Evolutionary conservation across 805 yeast genomes (phyloP), one percentile per base, ranked within the genome.

Genomic region (Myxozyma neotropica): DNA sequence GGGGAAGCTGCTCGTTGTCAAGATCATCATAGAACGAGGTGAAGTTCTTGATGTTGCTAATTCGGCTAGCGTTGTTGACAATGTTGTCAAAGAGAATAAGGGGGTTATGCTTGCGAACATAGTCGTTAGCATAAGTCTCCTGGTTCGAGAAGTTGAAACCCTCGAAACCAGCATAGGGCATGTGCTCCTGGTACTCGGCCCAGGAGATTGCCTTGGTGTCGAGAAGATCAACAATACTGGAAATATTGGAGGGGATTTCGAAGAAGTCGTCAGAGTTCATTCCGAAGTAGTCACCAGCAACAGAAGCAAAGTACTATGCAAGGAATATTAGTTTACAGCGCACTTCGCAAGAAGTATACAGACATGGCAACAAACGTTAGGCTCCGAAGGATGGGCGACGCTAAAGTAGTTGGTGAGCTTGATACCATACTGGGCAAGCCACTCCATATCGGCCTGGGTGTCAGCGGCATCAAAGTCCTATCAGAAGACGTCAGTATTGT

Each of bases 61-160:
- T 67, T 63, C 83, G 77, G 48, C 73, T 64, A n/a, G 69, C 61
- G 54, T 72, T 67, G 38, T 62, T 57, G 60, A 75, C 70, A 56
- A 80, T 72, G 46, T 77, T 73, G 66, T 77, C 81, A 68, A 70
- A 80, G 35, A 74, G 70, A 42, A 77, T 68, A 66, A 81, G 70
- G 43, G 83, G 83, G 72, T 79, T 79, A 73, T 80, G 82, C 69
- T 81, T 80, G 70, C 84, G 78, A 36, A 80, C 78, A 68, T 81
- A 81, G 64, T 78, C 81, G 65, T 77, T 76, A 56, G 80, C 78
- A 40, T 68, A 72, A 49, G 74, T 74, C 49, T 72, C 72, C 65
- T 77, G 79, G 72, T 78, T 74, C 23, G 72, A 68, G 72, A 71
- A 81, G 70, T 77, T 73, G 73, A 75, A 78, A 61, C 84, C 84